phyloP scores from a whole-genome alignment of 2,329 filamentous ascomycete species.

The Penicillium polonicum region DNA sequence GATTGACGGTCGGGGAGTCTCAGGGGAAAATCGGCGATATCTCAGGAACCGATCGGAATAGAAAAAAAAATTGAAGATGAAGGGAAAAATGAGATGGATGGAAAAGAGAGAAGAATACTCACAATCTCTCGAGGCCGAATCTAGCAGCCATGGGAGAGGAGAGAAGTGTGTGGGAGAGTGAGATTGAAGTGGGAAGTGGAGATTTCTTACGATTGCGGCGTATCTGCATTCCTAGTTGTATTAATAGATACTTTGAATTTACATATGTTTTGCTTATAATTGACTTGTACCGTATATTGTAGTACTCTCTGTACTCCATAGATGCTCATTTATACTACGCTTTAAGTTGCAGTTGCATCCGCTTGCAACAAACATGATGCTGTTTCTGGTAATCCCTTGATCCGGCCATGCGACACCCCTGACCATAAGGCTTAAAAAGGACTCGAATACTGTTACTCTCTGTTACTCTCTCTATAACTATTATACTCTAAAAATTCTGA shows the following conservation, averaged over 20 bases:
- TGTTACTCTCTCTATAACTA: background rate
- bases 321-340: background rate
- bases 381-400: slow-evolving; percentile 9
- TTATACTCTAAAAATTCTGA: background rate
- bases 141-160: slow-evolving; percentile 29
- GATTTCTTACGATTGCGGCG: slow-evolving; percentile 23
- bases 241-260: slow-evolving; percentile 2
- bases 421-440: background rate
- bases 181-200: slow-evolving; percentile 26
- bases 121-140: slow-evolving; percentile 17
- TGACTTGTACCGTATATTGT: background rate
- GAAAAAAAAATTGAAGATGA: slow-evolving; percentile 11
- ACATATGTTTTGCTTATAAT: background rate
- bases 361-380: background rate
- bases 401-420: background rate
- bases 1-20: slow-evolving; percentile 6
- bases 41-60: slow-evolving; percentile 2
- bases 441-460: background rate
- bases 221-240: slow-evolving; percentile 14
- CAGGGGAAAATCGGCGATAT: slow-evolving; percentile 16
- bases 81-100: slow-evolving; percentile 3
- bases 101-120: slow-evolving; percentile 15
- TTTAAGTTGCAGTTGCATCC: slow-evolving; percentile 3
- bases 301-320: no score
- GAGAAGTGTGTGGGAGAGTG: slow-evolving; percentile 24